Evolutionary conservation across 192 early-diverging fungal species (phyloP).

Genomic region (Phycomyces blakesleeanus): DNA sequence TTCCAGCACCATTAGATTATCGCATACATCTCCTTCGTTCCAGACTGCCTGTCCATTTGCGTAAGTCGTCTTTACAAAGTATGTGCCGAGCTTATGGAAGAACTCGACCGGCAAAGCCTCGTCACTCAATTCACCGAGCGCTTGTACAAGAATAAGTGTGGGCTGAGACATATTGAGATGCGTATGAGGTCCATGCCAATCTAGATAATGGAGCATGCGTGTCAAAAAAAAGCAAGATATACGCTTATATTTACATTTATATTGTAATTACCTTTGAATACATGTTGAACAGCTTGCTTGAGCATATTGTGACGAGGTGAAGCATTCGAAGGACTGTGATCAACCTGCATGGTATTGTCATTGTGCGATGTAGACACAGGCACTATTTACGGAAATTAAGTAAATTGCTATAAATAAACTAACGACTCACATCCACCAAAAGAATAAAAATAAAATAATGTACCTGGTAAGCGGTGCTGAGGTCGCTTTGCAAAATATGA

Average conservation of each 20-base stretch:
- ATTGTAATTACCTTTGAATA: slow-evolving; percentile 20
- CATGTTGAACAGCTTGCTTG: slow-evolving; percentile 23
- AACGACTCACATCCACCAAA: no score
- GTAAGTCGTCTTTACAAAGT: slow-evolving; percentile 62
- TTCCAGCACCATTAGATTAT: slow-evolving; percentile 75
- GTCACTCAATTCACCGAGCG: slow-evolving; percentile 55
- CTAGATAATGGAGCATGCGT: no score
- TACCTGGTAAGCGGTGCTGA: slow-evolving; percentile 16
- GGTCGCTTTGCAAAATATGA: slow-evolving; percentile 64
- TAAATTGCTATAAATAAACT: no score
- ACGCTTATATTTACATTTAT: background rate
- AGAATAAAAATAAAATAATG: no score
- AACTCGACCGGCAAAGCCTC: slow-evolving; percentile 36
- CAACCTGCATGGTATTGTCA: background rate
- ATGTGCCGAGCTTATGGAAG: slow-evolving; percentile 52
- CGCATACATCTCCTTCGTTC: slow-evolving; percentile 52
- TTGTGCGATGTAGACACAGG: background rate
- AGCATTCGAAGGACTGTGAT: background rate
- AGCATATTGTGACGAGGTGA: slow-evolving; percentile 36
- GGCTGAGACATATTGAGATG: slow-evolving; percentile 46
- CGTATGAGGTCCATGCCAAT: slow-evolving; percentile 12
- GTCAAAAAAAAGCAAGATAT: no score
- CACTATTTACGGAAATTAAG: no score
- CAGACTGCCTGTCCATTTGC: slow-evolving; percentile 61
- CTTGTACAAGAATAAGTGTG: slow-evolving; percentile 52